A percentile compares a stretch with the other conserved stretches of the same genome.
Evolutionary conservation across 2,329 filamentous ascomycete genomes (phyloP).

Genomic region (Aspergillus aculeatus): DNA sequence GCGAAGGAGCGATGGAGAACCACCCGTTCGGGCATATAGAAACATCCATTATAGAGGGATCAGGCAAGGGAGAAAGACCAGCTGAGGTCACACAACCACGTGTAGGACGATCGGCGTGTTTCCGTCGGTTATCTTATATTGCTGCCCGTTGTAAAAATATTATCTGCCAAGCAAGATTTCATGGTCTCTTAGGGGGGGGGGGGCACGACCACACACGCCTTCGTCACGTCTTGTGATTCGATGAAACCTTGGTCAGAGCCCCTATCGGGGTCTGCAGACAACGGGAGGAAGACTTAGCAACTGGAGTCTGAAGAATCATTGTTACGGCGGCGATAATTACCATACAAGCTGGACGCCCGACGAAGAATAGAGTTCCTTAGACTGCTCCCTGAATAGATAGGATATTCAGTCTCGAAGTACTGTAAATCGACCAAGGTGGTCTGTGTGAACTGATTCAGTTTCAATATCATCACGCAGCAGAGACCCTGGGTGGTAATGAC

Average conservation of each 20-base stretch:
- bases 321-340: not conserved
- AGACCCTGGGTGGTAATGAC: not conserved
- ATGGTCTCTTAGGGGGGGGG: not conserved
- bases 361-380: not conserved
- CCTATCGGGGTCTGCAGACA: not conserved
- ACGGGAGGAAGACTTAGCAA: conserved; percentile 9
- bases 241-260: not conserved
- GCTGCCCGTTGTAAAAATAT: not conserved
- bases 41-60: not conserved
- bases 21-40: not conserved
- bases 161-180: no score
- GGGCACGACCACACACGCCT: not conserved
- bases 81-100: not conserved
- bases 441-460: not conserved
- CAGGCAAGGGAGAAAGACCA: not conserved
- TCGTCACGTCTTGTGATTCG: not conserved
- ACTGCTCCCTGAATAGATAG: not conserved
- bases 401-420: not conserved
- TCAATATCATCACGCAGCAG: not conserved
- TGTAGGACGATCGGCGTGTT: not conserved
- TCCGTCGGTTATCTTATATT: not conserved
- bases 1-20: not conserved
- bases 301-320: not conserved
- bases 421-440: not conserved
- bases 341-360: not conserved